phyloP scores from a whole-genome alignment of 2,329 filamentous ascomycete species.

The Aspergillus pseudotamarii region DNA sequence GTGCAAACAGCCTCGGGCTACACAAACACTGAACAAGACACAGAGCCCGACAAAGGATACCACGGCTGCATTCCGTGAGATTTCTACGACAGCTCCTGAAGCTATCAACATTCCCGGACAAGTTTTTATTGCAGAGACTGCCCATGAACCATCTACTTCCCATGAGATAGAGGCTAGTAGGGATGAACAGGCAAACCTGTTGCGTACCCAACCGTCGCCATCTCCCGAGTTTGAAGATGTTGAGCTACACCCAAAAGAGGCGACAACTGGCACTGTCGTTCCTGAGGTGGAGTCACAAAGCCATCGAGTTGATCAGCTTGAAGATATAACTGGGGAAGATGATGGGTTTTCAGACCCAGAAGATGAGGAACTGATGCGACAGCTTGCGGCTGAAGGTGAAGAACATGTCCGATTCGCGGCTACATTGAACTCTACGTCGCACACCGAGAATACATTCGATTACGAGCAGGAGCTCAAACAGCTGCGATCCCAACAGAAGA shows the following conservation, averaged over 20 bases:
- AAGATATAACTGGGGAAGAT: slow-evolving; percentile 46
- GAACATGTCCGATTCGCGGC: slow-evolving; percentile 93
- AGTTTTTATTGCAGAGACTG: neutral
- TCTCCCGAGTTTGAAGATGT: slow-evolving; percentile 29
- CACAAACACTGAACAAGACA: neutral
- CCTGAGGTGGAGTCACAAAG: slow-evolving; percentile 29
- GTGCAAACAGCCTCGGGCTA: neutral
- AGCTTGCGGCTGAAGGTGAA: slow-evolving; percentile 86
- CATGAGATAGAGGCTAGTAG: slow-evolving; percentile 20
- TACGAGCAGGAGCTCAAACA: slow-evolving; percentile 88
- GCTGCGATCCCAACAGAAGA: slow-evolving; percentile 91
- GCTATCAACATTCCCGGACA: neutral
- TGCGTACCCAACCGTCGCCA: slow-evolving; percentile 36
- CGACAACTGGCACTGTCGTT: slow-evolving; percentile 14
- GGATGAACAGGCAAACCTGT: slow-evolving; percentile 11
- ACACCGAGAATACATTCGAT: slow-evolving; percentile 70
- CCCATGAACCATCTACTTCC: slow-evolving; percentile 1
- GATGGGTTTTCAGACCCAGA: slow-evolving; percentile 82
- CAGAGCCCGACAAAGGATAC: neutral
- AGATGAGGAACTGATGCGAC: slow-evolving; percentile 83
- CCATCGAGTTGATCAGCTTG: slow-evolving; percentile 21
- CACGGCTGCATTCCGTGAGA: neutral
- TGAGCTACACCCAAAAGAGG: slow-evolving; percentile 22
- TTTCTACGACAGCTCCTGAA: neutral
- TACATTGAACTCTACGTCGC: slow-evolving; percentile 75